Conservation (phyloP, 257 asterid species). For the Solanum boliviense region DNA sequence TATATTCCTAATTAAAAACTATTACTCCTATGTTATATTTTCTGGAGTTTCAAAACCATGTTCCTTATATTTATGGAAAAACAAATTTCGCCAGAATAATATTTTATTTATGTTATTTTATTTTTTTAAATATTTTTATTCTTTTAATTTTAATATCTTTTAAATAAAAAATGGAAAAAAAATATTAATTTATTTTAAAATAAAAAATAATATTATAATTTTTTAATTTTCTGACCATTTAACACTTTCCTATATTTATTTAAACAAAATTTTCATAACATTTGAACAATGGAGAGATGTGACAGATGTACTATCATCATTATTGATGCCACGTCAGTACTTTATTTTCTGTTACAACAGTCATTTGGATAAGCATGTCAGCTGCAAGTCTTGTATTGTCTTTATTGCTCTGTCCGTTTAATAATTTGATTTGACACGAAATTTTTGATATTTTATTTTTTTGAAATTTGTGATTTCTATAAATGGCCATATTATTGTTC, state of each 20-base stretch:
- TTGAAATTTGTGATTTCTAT: too few relatives aligned
- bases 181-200: too few relatives aligned
- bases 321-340: slow-evolving; percentile 2
- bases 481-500: neutral
- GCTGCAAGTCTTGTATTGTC: neutral
- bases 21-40: neutral
- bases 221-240: too few relatives aligned
- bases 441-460: fast-evolving
- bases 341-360: neutral
- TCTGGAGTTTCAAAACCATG: neutral
- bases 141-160: too few relatives aligned
- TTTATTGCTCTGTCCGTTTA: too few relatives aligned
- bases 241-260: fast-evolving
- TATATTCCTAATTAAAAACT: neutral
- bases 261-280: neutral
- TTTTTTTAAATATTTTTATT: too few relatives aligned
- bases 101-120: too few relatives aligned
- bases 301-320: slow-evolving; percentile 7
- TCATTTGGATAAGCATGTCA: slow-evolving; percentile 7
- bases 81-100: too few relatives aligned
- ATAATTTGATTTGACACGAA: neutral
- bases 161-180: too few relatives aligned
- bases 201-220: too few relatives aligned
- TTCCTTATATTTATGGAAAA: neutral
- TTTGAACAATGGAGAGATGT: slow-evolving; percentile 1